Evolutionary conservation across 805 yeast species (phyloP), one percentile per base, ranked within the genome.

Genomic region (Wickerhamomyces chaumierensis): DNA sequence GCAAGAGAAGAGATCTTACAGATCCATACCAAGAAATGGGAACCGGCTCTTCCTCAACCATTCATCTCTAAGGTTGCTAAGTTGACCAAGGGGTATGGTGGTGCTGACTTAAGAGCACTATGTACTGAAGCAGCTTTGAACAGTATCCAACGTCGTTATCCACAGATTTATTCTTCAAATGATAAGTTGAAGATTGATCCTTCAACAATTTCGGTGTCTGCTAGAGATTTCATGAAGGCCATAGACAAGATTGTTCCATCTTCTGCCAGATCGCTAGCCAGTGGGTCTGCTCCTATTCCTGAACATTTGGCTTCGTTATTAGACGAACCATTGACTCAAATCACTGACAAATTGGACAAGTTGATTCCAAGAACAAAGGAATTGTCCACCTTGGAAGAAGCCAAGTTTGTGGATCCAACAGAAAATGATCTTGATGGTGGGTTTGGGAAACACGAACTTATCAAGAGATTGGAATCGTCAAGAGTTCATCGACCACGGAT

Each of bases 51-150:
- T 40, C 56, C 74, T 6, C 62, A 62, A 0, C 60, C 55, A 5
- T 82, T 92, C 46, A 49, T 85, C 9, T 66, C 68, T 5, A 75
- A 77, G 39, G 66, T 92, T 28, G 90, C 96, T 0, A 67, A 68
- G 17, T 61, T 85, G 41, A 90, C 98, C 0, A 90, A 88, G 56
- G 98, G 98, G 0, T 92, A 84, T 53, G 98, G 98, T 35, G 98
- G 98, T 64, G 97, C 98, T 3, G 98, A 92, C 58, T 64, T 92
- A 45, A 66, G 96, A 39, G 95, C 97, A 0, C 63, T 92, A 23
- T 87, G 97, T 57, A 90, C 97, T 0, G 98, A 92, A 56, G 88
- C 96, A 23, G 97, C 97, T 0, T 66, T 92, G 44, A 79, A 81
- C 51, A 80, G 95, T 51, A 90, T 92, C 32, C 96, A 90, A 60